Evolutionary conservation across 1,139 yeast genomes (phyloP).

Genomic region (Geotrichum europaeum): DNA sequence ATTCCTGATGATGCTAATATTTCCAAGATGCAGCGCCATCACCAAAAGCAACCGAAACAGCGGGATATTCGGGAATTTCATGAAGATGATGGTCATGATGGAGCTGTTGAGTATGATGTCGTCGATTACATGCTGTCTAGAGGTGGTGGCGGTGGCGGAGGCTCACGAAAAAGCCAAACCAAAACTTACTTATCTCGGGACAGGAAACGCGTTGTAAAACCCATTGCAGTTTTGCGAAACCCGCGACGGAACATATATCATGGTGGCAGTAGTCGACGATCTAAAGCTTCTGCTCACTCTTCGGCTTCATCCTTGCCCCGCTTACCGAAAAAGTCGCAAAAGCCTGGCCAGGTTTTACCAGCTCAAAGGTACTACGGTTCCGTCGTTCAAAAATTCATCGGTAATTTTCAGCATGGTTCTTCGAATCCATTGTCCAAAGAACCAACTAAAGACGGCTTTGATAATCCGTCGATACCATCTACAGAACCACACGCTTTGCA

Average conservation of each 20-base stretch:
- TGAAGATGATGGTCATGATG: constrained; percentile 6
- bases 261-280: not conserved
- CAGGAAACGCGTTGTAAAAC: not conserved
- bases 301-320: not conserved
- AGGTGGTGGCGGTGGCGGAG: not conserved
- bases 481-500: not conserved
- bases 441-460: not conserved
- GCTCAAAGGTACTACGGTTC: constrained; percentile 7
- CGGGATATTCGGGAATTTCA: constrained; percentile 6
- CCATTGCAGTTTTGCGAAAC: constrained; percentile 7
- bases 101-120: constrained; percentile 10
- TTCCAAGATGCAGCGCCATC: not conserved
- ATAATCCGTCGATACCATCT: not conserved
- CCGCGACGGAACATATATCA: not conserved
- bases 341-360: not conserved
- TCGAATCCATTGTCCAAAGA: not conserved
- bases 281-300: not conserved
- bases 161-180: not conserved
- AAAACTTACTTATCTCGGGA: not conserved
- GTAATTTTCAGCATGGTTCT: constrained; percentile 2
- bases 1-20: not conserved
- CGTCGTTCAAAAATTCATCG: constrained; percentile 5
- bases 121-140: constrained; percentile 12
- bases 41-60: not conserved
- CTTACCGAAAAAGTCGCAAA: not conserved